These are phyloP conservation scores for Metschnikowia reukaufii DNA, from an alignment of 805 yeast genomes.

Conservation along the genomic window DNA sequence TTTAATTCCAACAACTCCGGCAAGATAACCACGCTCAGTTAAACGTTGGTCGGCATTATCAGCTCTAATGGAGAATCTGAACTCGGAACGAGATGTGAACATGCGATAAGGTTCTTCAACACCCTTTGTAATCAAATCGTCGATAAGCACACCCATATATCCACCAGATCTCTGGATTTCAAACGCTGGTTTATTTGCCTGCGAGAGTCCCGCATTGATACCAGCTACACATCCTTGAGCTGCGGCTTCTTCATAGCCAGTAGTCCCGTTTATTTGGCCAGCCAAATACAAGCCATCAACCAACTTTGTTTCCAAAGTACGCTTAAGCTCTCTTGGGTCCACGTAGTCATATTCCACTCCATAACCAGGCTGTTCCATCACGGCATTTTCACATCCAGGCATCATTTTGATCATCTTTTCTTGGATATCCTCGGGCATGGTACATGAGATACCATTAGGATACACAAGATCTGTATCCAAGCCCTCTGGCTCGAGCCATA, in stretches of 20 bases:
- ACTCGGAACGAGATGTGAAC: slow-evolving; percentile 97
- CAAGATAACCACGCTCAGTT: slow-evolving; percentile 62
- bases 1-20: slow-evolving; percentile 64
- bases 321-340: slow-evolving; percentile 83
- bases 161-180: slow-evolving; percentile 76
- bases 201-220: slow-evolving; percentile 79
- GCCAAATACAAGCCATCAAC: slow-evolving; percentile 82
- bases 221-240: slow-evolving; percentile 97
- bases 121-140: slow-evolving; percentile 92
- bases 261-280: slow-evolving; percentile 98
- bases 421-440: slow-evolving; percentile 96
- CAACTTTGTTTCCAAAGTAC: slow-evolving; percentile 77
- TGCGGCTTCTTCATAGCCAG: slow-evolving; percentile 99
- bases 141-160: slow-evolving; percentile 87
- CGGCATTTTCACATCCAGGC: slow-evolving; percentile 84
- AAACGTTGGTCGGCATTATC: slow-evolving; percentile 92
- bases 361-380: slow-evolving; percentile 93
- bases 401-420: slow-evolving; percentile 68
- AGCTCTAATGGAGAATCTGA: slow-evolving; percentile 82
- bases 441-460: slow-evolving; percentile 94
- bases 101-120: slow-evolving; percentile 96
- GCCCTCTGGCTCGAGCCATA: slow-evolving; percentile 98
- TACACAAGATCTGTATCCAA: slow-evolving; percentile 81
- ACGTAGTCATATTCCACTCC: slow-evolving; percentile 99
- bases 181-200: slow-evolving; percentile 43